Evolutionary conservation across 2,329 filamentous ascomycete species (phyloP), one percentile per base, ranked within the genome.

Genomic region (Phaeomoniella chlamydospora): DNA sequence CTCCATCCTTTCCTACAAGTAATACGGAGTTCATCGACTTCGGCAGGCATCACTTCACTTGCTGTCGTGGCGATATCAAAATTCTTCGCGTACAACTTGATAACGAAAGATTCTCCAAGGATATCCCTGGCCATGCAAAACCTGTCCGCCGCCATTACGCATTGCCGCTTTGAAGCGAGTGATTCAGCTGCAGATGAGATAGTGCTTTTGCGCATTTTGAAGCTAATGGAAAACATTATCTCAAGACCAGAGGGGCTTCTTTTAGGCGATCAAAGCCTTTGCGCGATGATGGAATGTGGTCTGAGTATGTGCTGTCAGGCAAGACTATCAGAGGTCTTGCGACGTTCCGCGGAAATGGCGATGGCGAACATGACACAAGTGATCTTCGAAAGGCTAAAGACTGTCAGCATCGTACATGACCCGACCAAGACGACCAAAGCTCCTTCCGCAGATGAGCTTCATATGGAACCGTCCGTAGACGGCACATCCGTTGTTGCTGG

Each of bases 351-450:
- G 2, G 90, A 98, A 58, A 43, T 93, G 51, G 80, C 86, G 37
- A 94, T 98, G 87, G 84, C 96, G 32, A 84, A 85, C 46, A 98
- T 98, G 90, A 96, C 90, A 53, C 90, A 98, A 59, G 86, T 94
- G 45, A 94, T 98, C 49, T 98, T 98, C 54, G 82, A 87, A 56
- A 78, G 92, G 41, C 63, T 98, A 36, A 94, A 93, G 56, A 77
- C 87, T 44, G 64, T 96, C 5, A 84, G 92, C 48, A 70, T 82
- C 33, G 80, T 6, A 4, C 4, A 16, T n/a, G 17, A 16, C n/a
- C 4, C 32, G 5, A 17, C 16, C 32, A 13, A 12, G 6, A 18
- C 9, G 4, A 18, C 10, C 4, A 70, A 72, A 5, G 74, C 78
- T 43, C 73, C 74, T 15, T 75, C 82, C 42, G 74, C 80, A 58